These are phyloP conservation scores for Amaranthus tricolor DNA, from an alignment of 179 eudicot species.

Conservation along the genomic window DNA sequence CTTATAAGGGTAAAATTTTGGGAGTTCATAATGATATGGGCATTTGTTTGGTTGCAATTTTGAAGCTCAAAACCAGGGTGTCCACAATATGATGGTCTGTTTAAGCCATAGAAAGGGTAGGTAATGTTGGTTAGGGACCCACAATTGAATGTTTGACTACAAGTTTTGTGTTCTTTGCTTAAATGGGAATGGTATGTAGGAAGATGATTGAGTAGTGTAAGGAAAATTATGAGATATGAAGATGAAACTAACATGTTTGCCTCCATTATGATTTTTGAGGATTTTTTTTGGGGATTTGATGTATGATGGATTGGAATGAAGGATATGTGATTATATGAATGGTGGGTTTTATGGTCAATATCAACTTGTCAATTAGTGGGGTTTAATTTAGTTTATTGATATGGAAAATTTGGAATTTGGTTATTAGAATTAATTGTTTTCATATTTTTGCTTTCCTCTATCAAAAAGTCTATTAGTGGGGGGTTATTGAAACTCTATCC, in stretches of 20 bases:
- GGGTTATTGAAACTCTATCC: too few relatives aligned
- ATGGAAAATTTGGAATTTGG: too few relatives aligned
- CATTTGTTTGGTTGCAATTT: constrained; percentile 16
- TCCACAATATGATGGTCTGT: constrained; percentile 40
- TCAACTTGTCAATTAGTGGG: too few relatives aligned
- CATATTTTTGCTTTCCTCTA: too few relatives aligned
- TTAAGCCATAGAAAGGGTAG: constrained; percentile 40
- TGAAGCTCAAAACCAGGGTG: constrained; percentile 42
- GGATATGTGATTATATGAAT: too few relatives aligned
- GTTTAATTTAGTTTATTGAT: too few relatives aligned
- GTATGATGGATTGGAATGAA: too few relatives aligned
- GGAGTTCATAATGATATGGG: constrained; percentile 7
- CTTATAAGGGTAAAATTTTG: constrained; percentile 13
- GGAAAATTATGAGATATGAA: constrained; percentile 1
- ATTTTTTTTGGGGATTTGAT: too few relatives aligned
- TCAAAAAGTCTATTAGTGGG: too few relatives aligned
- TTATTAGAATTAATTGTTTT: too few relatives aligned
- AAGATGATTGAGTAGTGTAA: constrained; percentile 12
- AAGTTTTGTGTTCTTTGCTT: constrained; percentile 18
- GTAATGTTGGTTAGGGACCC: constrained; percentile 33
- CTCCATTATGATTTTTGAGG: too few relatives aligned
- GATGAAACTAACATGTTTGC: not conserved
- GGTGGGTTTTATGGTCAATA: too few relatives aligned
- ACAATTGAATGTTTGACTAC: constrained; percentile 27
- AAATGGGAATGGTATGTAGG: constrained; percentile 21